A percentile compares a stretch with the other conserved stretches of the same genome.
These are phyloP conservation scores for Geranium brycei DNA, from an alignment of 345 rosid species.

Conservation along the genomic window DNA sequence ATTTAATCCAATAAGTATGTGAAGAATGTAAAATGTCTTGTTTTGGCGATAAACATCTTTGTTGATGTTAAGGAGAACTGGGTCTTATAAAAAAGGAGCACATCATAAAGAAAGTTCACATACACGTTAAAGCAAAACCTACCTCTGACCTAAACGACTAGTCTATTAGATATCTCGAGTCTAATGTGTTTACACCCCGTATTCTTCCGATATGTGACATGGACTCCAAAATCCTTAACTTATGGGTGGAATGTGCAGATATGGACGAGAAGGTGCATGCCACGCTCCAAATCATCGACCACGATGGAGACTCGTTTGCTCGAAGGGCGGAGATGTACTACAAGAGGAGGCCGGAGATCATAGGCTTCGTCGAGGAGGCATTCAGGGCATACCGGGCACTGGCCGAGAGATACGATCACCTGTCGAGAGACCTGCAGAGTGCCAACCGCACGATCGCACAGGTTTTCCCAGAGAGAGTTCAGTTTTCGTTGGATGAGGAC, in stretches of 20 bases:
- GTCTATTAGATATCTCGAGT: no score
- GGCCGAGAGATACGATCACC: constrained; percentile 57
- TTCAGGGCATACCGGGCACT: constrained; percentile 57
- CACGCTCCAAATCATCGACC: constrained; percentile 51
- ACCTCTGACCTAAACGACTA: no score
- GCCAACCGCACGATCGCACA: constrained; percentile 70
- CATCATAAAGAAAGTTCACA: no score
- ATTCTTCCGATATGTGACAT: no score
- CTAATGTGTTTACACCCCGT: no score
- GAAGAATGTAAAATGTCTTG: no score
- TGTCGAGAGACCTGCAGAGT: constrained; percentile 62
- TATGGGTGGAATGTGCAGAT: constrained; percentile 23
- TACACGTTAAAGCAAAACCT: no score
- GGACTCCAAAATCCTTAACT: no score
- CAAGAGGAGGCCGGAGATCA: constrained; percentile 59
- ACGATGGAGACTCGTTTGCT: constrained; percentile 65
- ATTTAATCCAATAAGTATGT: no score
- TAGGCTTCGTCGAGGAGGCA: constrained; percentile 49
- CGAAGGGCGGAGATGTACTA: constrained; percentile 70
- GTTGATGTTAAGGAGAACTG: no score
- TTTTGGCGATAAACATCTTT: no score
- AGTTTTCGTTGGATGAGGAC: constrained; percentile 36
- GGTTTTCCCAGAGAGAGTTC: constrained; percentile 61
- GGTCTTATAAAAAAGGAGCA: no score
- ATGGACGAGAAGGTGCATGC: constrained; percentile 51